Conservation (phyloP, 352 stramenopile species). For the Elongisporangium senticosum region DNA sequence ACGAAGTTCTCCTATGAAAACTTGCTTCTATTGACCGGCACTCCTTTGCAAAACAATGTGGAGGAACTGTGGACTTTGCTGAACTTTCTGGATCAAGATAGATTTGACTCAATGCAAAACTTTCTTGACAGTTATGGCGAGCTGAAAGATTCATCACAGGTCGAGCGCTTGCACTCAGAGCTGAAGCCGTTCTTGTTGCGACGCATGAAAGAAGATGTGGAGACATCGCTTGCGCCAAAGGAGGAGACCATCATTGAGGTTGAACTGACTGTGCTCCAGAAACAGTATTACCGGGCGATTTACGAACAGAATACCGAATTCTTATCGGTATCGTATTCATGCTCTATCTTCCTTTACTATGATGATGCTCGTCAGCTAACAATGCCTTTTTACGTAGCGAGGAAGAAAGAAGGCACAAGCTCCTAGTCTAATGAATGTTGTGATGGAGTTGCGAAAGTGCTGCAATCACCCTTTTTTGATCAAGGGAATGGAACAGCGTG, state of each 20-base stretch:
- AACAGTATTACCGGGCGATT: conserved; percentile 90
- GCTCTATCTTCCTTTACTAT: not conserved
- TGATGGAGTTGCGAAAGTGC: conserved; percentile 94
- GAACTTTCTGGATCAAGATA: conserved; percentile 95
- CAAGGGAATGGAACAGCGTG: conserved; percentile 81
- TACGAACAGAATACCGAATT: conserved; percentile 93
- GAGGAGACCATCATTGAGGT: conserved; percentile 90
- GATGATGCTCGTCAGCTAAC: not conserved
- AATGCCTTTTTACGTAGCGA: conserved; percentile 8
- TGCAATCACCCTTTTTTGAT: conserved; percentile 94
- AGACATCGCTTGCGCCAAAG: conserved; percentile 84
- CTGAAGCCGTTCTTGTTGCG: conserved; percentile 83
- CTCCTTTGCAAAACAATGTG: conserved; percentile 87
- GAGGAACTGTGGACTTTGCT: conserved; percentile 97
- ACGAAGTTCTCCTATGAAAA: conserved; percentile 78
- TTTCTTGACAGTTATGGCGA: conserved; percentile 95
- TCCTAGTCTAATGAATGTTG: conserved; percentile 87
- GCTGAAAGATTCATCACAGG: conserved; percentile 85
- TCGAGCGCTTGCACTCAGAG: conserved; percentile 82
- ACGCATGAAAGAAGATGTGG: conserved; percentile 88
- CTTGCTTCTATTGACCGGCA: conserved; percentile 88
- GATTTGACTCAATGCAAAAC: conserved; percentile 90
- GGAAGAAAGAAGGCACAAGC: conserved; percentile 64
- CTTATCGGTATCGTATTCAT: conserved; percentile 32
- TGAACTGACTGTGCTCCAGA: conserved; percentile 87